Evolutionary conservation across 495 filamentous ascomycete species (phyloP).

Genomic region (Penicillium pancosmium): DNA sequence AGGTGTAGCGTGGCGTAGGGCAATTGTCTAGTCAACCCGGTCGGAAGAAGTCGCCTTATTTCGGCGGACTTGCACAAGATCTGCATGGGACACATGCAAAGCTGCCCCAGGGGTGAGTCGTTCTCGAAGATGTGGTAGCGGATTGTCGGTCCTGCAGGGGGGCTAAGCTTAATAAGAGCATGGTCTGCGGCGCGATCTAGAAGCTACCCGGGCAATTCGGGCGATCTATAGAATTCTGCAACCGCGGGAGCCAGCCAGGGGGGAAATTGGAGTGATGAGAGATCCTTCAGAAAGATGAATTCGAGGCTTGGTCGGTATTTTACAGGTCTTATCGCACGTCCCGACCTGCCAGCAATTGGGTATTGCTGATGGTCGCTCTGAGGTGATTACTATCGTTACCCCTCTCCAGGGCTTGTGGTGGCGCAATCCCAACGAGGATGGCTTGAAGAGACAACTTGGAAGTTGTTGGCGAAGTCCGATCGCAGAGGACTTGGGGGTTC

Average conservation of each 20-base stretch:
- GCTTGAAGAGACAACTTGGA: neutral
- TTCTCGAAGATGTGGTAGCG: neutral
- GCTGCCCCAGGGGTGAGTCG: neutral
- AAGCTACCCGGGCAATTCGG: neutral
- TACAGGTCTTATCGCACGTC: too few species aligned
- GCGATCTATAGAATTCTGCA: neutral
- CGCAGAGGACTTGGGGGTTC: neutral
- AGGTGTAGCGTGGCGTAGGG: too few species aligned
- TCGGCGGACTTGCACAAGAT: neutral
- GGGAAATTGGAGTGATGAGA: neutral
- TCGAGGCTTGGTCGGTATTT: too few species aligned
- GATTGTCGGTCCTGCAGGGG: slow-evolving; percentile 1
- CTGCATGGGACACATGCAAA: neutral
- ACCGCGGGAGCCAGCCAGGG: neutral
- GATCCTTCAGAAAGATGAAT: too few species aligned
- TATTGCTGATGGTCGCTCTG: neutral
- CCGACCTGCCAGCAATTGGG: too few species aligned
- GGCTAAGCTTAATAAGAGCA: slow-evolving; percentile 5
- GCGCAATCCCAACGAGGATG: neutral
- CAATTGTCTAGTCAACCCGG: too few species aligned
- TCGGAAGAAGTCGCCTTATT: slow-evolving; percentile 3
- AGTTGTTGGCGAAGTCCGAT: slow-evolving; percentile 6
- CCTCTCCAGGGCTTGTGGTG: neutral
- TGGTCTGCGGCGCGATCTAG: neutral
- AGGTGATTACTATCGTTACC: neutral